Conservation (phyloP, 2,329 filamentous ascomycete genomes). For the Curvularia eragrostidis region DNA sequence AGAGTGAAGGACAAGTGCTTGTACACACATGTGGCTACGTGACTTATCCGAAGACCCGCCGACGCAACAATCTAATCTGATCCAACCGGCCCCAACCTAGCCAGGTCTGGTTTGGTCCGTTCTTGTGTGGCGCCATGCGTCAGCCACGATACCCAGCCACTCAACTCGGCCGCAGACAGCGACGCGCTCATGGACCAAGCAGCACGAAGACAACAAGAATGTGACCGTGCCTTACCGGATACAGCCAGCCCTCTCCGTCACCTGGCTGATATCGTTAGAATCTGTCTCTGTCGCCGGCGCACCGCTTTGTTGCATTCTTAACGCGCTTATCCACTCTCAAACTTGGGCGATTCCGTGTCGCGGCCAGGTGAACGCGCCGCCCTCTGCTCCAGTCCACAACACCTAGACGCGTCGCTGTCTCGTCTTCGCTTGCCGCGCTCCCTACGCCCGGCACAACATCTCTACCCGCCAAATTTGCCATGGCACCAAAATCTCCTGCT, state of each 20-base stretch:
- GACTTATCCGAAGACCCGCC: constrained; percentile 27
- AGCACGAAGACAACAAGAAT: constrained; percentile 20
- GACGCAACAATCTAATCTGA: constrained; percentile 10
- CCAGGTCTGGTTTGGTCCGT: too few relatives aligned
- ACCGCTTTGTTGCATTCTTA: background rate
- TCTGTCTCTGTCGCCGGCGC: background rate
- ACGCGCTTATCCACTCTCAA: constrained; percentile 16
- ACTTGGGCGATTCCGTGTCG: constrained; percentile 6
- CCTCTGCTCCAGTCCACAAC: background rate
- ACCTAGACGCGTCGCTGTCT: background rate
- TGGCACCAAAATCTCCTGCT: constrained; percentile 34
- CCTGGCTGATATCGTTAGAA: background rate
- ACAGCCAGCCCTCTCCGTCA: constrained; percentile 7
- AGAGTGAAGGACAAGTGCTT: constrained; percentile 5
- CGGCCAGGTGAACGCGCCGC: constrained; percentile 7
- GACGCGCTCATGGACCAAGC: background rate
- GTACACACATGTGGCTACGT: constrained; percentile 37
- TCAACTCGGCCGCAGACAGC: constrained; percentile 19
- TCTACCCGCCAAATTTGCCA: constrained; percentile 5
- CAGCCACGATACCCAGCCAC: constrained; percentile 40
- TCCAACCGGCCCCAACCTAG: constrained; percentile 14
- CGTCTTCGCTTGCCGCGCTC: background rate
- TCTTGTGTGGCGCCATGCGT: too few relatives aligned
- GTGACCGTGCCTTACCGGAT: constrained; percentile 19
- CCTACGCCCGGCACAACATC: background rate